These are phyloP conservation scores for Naganishia onofrii DNA, from an alignment of 768 basidiomycete genomes.

Conservation along the genomic window DNA sequence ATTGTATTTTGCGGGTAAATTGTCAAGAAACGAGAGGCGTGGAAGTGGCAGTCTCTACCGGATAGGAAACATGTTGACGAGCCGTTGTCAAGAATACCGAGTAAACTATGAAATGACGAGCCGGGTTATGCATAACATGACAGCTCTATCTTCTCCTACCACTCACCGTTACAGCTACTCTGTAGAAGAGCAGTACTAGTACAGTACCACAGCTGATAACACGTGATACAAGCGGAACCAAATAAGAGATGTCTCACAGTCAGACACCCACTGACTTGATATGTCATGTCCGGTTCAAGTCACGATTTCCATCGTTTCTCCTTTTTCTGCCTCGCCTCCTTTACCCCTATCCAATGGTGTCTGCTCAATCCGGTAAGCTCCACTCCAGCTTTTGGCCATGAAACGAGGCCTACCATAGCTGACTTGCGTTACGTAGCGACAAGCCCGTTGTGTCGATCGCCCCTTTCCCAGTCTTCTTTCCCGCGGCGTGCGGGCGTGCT, in stretches of 20 bases:
- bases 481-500: not conserved
- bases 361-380: not conserved
- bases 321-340: not conserved
- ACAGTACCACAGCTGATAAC: not conserved
- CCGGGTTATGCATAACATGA: no score
- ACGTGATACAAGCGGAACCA: not conserved
- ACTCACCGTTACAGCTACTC: no score
- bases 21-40: no score
- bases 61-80: no score
- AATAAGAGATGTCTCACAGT: not conserved
- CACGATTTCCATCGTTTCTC: not conserved
- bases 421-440: not conserved
- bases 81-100: no score
- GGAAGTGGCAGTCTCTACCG: no score
- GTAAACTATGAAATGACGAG: no score
- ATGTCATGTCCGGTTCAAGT: not conserved
- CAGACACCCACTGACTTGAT: not conserved
- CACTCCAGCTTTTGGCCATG: not conserved
- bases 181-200: no score
- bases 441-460: constrained; percentile 15
- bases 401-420: not conserved
- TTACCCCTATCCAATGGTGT: not conserved
- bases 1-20: no score
- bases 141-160: no score
- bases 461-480: constrained; percentile 19